Percentiles rank a stretch among this genome's conserved stretches.
phyloP scores from a whole-genome alignment of 2,329 filamentous ascomycete species.

The Helotiales sp. region DNA sequence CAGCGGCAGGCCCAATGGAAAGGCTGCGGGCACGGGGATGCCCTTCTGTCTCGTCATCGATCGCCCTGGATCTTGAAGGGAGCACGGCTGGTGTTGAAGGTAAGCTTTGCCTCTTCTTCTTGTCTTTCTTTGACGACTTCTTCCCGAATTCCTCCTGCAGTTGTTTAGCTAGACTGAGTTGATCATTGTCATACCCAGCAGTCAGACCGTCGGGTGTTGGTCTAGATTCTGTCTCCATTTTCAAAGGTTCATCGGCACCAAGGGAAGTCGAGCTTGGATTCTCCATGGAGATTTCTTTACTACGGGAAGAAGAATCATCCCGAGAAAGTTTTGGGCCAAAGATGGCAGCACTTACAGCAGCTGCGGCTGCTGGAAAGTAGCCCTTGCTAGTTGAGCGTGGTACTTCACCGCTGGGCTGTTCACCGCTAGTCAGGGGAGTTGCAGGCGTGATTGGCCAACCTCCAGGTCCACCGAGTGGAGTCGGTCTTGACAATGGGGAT shows the following conservation, averaged over 20 bases:
- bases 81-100: conserved; percentile 35
- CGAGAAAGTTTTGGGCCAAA: conserved; percentile 12
- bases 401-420: conserved; percentile 17
- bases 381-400: conserved; percentile 21
- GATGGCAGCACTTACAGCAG: conserved; percentile 23
- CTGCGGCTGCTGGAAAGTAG: conserved; percentile 29
- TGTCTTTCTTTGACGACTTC: conserved; percentile 41
- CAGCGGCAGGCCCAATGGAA: conserved; percentile 31
- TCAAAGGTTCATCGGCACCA: conserved; percentile 1
- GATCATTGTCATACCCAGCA: conserved; percentile 37
- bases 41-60: conserved; percentile 28
- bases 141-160: conserved; percentile 38
- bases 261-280: conserved; percentile 14
- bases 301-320: conserved; percentile 5
- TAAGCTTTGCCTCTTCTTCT: conserved; percentile 41
- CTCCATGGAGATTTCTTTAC: conserved; percentile 12
- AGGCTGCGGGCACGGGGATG: conserved; percentile 37
- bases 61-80: conserved; percentile 31
- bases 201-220: conserved; percentile 30
- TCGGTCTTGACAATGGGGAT: conserved; percentile 22
- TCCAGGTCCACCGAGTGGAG: conserved; percentile 33
- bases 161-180: conserved; percentile 38
- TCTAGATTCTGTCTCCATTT: conserved; percentile 16
- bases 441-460: conserved; percentile 32
- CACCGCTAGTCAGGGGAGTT: conserved; percentile 24